Evolutionary conservation across 805 yeast species (phyloP).

Genomic region (Dipodascopsis tothii): DNA sequence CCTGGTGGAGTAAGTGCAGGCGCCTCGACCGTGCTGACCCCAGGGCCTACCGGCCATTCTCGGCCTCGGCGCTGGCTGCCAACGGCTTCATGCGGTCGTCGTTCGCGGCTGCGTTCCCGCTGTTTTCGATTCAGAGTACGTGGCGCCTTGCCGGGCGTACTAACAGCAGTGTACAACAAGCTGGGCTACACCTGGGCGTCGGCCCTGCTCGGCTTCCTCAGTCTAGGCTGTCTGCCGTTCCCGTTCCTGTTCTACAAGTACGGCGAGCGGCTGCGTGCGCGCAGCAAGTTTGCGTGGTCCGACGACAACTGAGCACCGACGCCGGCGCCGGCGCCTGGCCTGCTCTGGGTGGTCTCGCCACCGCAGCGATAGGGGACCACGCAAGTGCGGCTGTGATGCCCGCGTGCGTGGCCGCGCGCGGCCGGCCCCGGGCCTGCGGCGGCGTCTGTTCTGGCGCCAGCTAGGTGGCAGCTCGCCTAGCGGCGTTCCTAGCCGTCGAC

Average conservation of each 20-base stretch:
- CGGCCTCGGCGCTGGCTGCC: constrained; percentile 79
- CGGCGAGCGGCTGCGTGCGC: constrained; percentile 18
- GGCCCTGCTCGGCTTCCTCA: constrained; percentile 18
- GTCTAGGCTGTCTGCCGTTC: constrained; percentile 17
- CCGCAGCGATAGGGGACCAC: no score
- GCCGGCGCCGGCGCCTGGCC: no score
- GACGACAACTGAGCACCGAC: no score
- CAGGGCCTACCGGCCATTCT: constrained; percentile 38
- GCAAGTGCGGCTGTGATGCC: no score
- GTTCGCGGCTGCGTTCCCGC: constrained; percentile 41
- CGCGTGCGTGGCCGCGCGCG: no score
- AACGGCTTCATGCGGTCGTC: constrained; percentile 51
- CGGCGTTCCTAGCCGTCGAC: no score
- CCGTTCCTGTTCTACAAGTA: constrained; percentile 22
- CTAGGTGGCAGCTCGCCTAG: no score
- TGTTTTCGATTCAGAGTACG: constrained; percentile 40
- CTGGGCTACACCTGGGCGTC: constrained; percentile 65
- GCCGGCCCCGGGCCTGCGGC: no score
- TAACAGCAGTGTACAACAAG: constrained; percentile 39
- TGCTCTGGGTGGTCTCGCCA: no score
- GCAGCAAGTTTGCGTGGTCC: constrained; percentile 14
- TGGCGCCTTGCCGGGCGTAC: constrained; percentile 37
- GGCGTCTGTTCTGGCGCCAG: no score
- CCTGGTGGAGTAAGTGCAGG: constrained; percentile 37
- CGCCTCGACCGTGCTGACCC: constrained; percentile 39